phyloP scores from a whole-genome alignment of 768 basidiomycete species.

The Suillus sp. region DNA sequence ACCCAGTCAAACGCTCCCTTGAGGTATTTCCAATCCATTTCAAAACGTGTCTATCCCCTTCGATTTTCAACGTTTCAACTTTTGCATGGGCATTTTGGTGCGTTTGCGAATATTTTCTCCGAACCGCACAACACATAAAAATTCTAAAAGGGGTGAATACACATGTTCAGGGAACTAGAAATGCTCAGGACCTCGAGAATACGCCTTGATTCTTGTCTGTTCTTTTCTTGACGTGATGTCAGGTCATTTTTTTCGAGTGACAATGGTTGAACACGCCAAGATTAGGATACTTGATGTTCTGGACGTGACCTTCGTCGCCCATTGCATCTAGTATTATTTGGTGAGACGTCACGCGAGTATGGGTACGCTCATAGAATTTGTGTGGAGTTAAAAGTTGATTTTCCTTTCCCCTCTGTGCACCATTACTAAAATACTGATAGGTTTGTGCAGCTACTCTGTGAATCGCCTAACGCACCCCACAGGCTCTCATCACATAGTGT shows the following conservation, averaged over 20 bases:
- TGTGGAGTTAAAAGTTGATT: conserved; percentile 24
- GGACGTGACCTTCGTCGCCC: background rate
- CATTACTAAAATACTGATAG: background rate
- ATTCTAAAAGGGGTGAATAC: no score
- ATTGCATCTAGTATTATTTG: background rate
- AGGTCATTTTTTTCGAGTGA: background rate
- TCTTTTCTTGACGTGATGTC: background rate
- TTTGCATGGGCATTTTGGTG: no score
- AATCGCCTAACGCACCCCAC: background rate
- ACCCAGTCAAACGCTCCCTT: no score
- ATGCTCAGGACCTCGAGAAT: no score
- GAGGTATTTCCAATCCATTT: no score
- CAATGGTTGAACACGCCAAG: background rate
- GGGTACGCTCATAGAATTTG: background rate
- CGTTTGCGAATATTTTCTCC: no score
- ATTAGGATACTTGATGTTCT: background rate
- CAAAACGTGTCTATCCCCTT: no score
- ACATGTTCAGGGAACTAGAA: no score
- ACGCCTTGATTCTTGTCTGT: background rate
- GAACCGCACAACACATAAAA: no score
- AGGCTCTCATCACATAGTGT: background rate
- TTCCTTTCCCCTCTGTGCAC: background rate
- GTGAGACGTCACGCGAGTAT: background rate
- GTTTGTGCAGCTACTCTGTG: background rate
- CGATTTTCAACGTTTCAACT: no score